A percentile compares a stretch with the other conserved stretches of the same genome.
phyloP scores from a whole-genome alignment of 805 yeast genomes.

The Ogataea saltuana region DNA sequence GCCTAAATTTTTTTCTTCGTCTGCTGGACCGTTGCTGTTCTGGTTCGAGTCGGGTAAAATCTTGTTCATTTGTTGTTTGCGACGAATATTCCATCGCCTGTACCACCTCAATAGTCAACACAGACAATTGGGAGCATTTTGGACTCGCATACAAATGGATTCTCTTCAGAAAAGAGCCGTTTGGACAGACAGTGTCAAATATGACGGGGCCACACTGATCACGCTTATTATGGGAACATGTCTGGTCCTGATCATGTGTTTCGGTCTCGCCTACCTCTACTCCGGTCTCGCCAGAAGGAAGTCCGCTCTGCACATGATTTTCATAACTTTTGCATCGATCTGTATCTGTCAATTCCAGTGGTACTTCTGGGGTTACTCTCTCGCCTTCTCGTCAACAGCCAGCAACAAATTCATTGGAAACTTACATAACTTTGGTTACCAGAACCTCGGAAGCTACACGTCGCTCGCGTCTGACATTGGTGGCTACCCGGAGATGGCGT shows the following conservation, averaged over 20 bases:
- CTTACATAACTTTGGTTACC: slow-evolving; percentile 77
- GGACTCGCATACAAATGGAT: too few species aligned
- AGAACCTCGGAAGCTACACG: slow-evolving; percentile 55
- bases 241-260: slow-evolving; percentile 86
- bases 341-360: slow-evolving; percentile 71
- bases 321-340: slow-evolving; percentile 74
- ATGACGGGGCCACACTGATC: slow-evolving; percentile 48
- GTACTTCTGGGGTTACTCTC: slow-evolving; percentile 98
- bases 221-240: slow-evolving; percentile 63
- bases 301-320: slow-evolving; percentile 83
- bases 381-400: slow-evolving; percentile 82
- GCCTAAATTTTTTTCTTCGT: too few species aligned
- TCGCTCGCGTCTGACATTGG: slow-evolving; percentile 24
- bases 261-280: slow-evolving; percentile 90
- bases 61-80: too few species aligned
- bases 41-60: too few species aligned
- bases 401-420: slow-evolving; percentile 87
- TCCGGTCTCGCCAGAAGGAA: slow-evolving; percentile 90
- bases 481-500: slow-evolving; percentile 78
- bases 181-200: slow-evolving; percentile 30
- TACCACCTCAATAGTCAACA: too few species aligned
- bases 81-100: too few species aligned
- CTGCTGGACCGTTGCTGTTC: too few species aligned
- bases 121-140: too few species aligned
- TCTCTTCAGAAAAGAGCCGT: slow-evolving; percentile 24